Evolutionary conservation across 2,329 filamentous ascomycete species (phyloP), one percentile per base, ranked within the genome.

Genomic region (Zarea fungicola): DNA sequence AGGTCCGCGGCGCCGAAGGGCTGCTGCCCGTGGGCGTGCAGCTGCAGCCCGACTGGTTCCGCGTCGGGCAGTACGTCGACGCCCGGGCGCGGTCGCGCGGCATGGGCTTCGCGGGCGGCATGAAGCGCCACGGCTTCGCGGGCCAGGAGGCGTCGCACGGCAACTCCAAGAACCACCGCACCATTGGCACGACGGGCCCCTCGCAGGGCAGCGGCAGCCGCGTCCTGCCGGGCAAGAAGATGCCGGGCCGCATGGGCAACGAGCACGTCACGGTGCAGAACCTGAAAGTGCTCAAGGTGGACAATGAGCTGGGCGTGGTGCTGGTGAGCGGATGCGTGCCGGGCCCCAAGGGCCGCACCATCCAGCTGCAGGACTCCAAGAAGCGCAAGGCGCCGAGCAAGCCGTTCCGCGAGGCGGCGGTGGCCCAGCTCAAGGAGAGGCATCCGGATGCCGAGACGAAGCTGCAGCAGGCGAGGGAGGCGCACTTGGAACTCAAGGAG

Each of bases 191-290:
- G 28, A 79, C 85, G 7, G 93, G 93, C 65, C 89, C 87, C 52
- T 87, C 86, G 58, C 93, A 99, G 70, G 93, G 93, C 56, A 84
- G 87, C 64, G 93, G 93, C 71, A 95, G 89, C 54, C 83, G 93
- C 70, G 92, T 99, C 21, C 74, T 90, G 63, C 93, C 93, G 0
- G 93, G 93, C 52, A 99, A 99, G 81, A 93, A 90, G 73, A 99
- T 99, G 93, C 83, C 93, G 4, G 93, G 93, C 48, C 83, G 89
- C 52, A 97, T 99, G 93, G 93, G 93, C 55, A 87, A 86, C 56
- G 80, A 95, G 68, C 83, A 81, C 57, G 87, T 90, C 49, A 99
- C 93, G 41, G 78, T 93, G 50, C 91, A 96, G 77, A 96, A 95
- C 69, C 73, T 97, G 59, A 87, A 85, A 70, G 83, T 99, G 46